Evolutionary conservation across 1,139 yeast genomes (phyloP).

Genomic region (Kurtzmaniella quercitrusa): DNA sequence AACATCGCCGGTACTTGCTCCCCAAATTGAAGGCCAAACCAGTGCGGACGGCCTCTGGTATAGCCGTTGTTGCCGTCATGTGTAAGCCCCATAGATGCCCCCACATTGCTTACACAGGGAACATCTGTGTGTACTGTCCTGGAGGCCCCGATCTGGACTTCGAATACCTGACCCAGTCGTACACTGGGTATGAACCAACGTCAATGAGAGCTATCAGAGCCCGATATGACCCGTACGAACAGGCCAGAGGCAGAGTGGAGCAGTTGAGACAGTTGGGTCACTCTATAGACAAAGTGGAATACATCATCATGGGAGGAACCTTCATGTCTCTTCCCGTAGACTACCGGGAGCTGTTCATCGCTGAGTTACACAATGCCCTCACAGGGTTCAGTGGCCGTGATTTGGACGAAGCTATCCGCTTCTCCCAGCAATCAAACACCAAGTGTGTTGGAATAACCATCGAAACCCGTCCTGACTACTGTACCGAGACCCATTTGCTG

Average conservation of each 20-base stretch:
- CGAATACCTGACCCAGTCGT: slow-evolving; percentile 96
- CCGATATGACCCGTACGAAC: slow-evolving; percentile 96
- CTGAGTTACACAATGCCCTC: slow-evolving; percentile 88
- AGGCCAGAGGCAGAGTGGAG: slow-evolving; percentile 96
- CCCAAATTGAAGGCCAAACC: slow-evolving; percentile 97
- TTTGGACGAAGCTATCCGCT: slow-evolving; percentile 84
- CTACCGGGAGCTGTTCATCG: slow-evolving; percentile 84
- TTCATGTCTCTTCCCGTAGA: slow-evolving; percentile 92
- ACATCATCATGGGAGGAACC: slow-evolving; percentile 98
- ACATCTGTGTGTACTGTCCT: slow-evolving; percentile 97
- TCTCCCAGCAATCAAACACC: slow-evolving; percentile 91
- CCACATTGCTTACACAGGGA: slow-evolving; percentile 97
- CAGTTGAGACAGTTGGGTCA: slow-evolving; percentile 95
- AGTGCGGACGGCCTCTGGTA: slow-evolving; percentile 96
- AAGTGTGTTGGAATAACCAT: slow-evolving; percentile 98
- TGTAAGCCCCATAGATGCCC: slow-evolving; percentile 99
- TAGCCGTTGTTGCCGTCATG: slow-evolving; percentile 99
- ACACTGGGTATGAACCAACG: slow-evolving; percentile 98
- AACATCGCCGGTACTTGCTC: slow-evolving; percentile 81
- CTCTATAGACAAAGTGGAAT: slow-evolving; percentile 94
- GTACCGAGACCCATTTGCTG: slow-evolving; percentile 91
- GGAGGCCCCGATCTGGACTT: slow-evolving; percentile 99
- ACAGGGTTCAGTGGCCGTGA: slow-evolving; percentile 89
- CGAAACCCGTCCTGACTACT: slow-evolving; percentile 97
- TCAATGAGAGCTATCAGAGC: slow-evolving; percentile 99